A percentile compares a stretch with the other conserved stretches of the same genome.
These are phyloP conservation scores for Pezicula radicicola DNA, from an alignment of 2,329 filamentous ascomycete species.

Conservation along the genomic window DNA sequence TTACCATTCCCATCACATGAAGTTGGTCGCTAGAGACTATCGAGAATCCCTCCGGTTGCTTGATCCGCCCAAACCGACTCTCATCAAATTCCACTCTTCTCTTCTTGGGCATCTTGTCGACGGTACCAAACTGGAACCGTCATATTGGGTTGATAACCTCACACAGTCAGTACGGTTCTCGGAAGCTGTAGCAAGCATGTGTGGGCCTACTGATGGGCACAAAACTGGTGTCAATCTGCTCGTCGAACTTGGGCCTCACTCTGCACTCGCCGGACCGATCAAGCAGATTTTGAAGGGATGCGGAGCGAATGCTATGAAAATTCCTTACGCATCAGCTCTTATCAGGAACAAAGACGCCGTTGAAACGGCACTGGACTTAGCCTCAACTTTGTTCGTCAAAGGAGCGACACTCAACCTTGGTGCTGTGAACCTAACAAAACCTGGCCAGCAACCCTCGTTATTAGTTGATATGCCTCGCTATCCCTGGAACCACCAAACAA, in stretches of 20 bases:
- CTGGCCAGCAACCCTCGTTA: slow-evolving; percentile 22
- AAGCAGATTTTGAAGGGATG: slow-evolving; percentile 36
- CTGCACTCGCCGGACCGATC: slow-evolving; percentile 30
- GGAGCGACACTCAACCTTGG: slow-evolving; percentile 42
- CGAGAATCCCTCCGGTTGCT: slow-evolving; percentile 4
- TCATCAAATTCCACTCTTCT: slow-evolving; percentile 17
- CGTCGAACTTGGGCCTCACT: slow-evolving; percentile 32
- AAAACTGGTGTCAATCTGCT: slow-evolving; percentile 19
- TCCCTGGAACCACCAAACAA: slow-evolving; percentile 50
- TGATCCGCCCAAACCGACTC: slow-evolving; percentile 3
- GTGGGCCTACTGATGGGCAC: slow-evolving; percentile 9
- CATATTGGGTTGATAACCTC: slow-evolving; percentile 45
- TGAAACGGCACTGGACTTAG: slow-evolving; percentile 42
- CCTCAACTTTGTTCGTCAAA: slow-evolving; percentile 40
- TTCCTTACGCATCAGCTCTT: slow-evolving; percentile 37
- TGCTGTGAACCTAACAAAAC: slow-evolving; percentile 44
- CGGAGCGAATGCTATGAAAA: slow-evolving; percentile 37
- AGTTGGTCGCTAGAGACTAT: slow-evolving; percentile 15
- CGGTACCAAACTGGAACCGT: slow-evolving; percentile 24
- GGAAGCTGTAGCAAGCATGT: slow-evolving; percentile 31
- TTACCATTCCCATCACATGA: slow-evolving; percentile 26
- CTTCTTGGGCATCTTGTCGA: slow-evolving; percentile 15
- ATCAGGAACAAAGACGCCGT: slow-evolving; percentile 49
- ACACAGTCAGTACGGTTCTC: slow-evolving; percentile 40
- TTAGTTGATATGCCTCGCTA: slow-evolving; percentile 43